phyloP scores from a whole-genome alignment of 1,139 yeast species.

The Diutina neorugosa region DNA sequence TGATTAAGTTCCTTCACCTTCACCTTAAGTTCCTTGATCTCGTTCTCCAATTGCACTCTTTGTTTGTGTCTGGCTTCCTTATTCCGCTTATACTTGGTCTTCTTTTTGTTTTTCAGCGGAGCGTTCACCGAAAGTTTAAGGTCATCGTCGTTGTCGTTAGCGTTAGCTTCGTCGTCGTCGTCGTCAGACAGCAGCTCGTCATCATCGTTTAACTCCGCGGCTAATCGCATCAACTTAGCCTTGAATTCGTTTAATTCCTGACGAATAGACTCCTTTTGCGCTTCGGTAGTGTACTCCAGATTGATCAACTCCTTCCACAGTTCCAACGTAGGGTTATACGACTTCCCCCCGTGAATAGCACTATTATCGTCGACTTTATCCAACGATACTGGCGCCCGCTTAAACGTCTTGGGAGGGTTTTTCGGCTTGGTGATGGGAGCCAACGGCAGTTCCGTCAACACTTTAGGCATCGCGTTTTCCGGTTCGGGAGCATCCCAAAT shows the following conservation, averaged over 20 bases:
- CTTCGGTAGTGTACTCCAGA: slow-evolving; percentile 55
- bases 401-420: neutral
- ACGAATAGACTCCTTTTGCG: slow-evolving; percentile 54
- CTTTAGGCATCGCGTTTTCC: slow-evolving; percentile 31
- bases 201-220: slow-evolving; percentile 40
- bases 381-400: neutral
- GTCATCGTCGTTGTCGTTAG: slow-evolving; percentile 12
- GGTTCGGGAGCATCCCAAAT: slow-evolving; percentile 44
- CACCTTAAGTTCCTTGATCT: slow-evolving; percentile 44
- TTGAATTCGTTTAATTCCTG: slow-evolving; percentile 47
- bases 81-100: slow-evolving; percentile 70
- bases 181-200: slow-evolving; percentile 36
- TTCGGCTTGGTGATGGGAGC: slow-evolving; percentile 10
- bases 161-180: slow-evolving; percentile 24
- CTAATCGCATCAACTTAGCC: slow-evolving; percentile 50
- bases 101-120: slow-evolving; percentile 57
- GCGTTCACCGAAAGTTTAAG: slow-evolving; percentile 55
- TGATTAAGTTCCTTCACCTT: slow-evolving; percentile 48
- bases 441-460: slow-evolving; percentile 45
- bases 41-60: slow-evolving; percentile 39
- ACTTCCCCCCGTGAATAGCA: slow-evolving; percentile 68
- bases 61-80: slow-evolving; percentile 56
- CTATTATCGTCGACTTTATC: neutral
- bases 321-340: slow-evolving; percentile 82
- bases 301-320: slow-evolving; percentile 70